A percentile compares a stretch with the other conserved stretches of the same genome.
phyloP scores from a whole-genome alignment of 1,284 basidiomycete species.

The Irpex sp. region DNA sequence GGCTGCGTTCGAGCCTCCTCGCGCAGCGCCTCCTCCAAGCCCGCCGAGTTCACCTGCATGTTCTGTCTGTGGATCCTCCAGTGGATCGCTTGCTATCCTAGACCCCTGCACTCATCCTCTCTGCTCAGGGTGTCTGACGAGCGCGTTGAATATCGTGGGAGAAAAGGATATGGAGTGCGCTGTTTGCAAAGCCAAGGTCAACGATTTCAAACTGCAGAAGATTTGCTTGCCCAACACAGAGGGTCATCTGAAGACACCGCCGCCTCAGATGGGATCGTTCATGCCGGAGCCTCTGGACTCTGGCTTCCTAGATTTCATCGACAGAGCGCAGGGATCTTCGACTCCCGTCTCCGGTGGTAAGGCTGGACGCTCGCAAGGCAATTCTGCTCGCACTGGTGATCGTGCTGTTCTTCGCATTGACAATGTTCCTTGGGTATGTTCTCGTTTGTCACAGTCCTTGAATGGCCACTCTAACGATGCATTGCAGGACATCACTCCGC shows the following conservation, averaged over 20 bases:
- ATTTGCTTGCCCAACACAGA: not conserved
- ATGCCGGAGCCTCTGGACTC: constrained; percentile 20
- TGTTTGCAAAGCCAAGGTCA: constrained; percentile 65
- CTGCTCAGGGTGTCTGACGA: constrained; percentile 76
- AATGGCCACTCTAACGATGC: not conserved
- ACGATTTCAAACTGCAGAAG: constrained; percentile 57
- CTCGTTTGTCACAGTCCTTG: not conserved
- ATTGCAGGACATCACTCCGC: constrained; percentile 75
- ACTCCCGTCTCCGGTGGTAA: constrained; percentile 22
- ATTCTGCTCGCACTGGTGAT: constrained; percentile 25
- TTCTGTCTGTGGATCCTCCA: constrained; percentile 47
- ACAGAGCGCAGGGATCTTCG: constrained; percentile 28
- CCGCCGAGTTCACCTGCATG: constrained; percentile 28
- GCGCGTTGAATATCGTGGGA: constrained; percentile 78
- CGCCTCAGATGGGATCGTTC: constrained; percentile 3
- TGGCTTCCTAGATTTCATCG: constrained; percentile 24
- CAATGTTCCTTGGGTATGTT: constrained; percentile 79
- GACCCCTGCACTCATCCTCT: constrained; percentile 70
- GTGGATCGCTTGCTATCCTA: constrained; percentile 57
- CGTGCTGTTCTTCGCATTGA: constrained; percentile 72
- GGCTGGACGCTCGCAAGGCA: constrained; percentile 4
- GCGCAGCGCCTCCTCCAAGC: constrained; percentile 17
- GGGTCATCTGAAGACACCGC: not conserved
- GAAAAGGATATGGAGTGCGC: constrained; percentile 83
- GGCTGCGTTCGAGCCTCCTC: not conserved